A percentile compares a stretch with the other conserved stretches of the same genome.
Conservation (phyloP, 768 basidiomycete genomes). For the Solioccasus polychromus region DNA sequence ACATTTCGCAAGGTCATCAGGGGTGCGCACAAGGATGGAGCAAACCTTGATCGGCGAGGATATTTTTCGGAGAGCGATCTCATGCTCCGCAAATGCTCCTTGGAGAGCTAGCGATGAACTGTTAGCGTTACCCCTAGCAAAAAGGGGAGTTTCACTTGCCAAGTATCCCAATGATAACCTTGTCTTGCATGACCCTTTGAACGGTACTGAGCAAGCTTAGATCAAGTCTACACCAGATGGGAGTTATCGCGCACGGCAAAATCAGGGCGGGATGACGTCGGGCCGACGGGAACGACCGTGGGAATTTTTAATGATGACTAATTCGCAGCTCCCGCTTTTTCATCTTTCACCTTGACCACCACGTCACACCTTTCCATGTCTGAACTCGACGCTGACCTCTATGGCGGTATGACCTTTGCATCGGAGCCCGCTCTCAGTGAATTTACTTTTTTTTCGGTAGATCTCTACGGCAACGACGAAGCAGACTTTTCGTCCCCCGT, state of each 20-base stretch:
- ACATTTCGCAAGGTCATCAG: conserved; percentile 71
- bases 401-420: conserved; percentile 59
- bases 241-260: not conserved
- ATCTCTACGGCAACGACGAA: conserved; percentile 67
- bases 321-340: conserved; percentile 21
- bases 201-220: not conserved
- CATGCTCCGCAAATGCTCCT: conserved; percentile 90
- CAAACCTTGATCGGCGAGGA: conserved; percentile 43
- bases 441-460: conserved; percentile 32
- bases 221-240: conserved; percentile 2
- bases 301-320: conserved; percentile 28
- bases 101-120: conserved; percentile 65
- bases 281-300: conserved; percentile 25
- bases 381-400: conserved; percentile 86
- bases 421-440: accelerated
- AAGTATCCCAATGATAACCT: conserved; percentile 47
- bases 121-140: not conserved
- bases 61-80: conserved; percentile 61
- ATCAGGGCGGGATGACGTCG: conserved; percentile 1
- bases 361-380: conserved; percentile 46
- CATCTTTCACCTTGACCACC: conserved; percentile 37
- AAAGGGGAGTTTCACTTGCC: conserved; percentile 34
- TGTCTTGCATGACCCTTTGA: conserved; percentile 10
- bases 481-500: conserved; percentile 52
- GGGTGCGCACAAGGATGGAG: conserved; percentile 64